phyloP scores from a whole-genome alignment of 176 grass and related monocot genomes.

The Melocanna baccifera region DNA sequence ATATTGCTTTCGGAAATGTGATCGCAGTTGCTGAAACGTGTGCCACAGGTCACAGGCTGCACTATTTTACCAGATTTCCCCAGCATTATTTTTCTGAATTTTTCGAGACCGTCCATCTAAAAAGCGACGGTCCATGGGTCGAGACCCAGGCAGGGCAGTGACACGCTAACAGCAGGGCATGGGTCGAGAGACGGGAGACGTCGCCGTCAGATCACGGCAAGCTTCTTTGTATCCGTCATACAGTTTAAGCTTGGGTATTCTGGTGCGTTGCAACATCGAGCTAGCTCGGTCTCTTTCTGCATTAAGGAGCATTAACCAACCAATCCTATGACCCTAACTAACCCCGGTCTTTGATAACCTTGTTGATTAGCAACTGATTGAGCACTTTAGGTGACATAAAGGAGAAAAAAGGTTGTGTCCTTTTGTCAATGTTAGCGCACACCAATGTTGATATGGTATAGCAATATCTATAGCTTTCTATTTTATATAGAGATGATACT shows the following conservation, averaged over 20 bases:
- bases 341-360: slow-evolving; percentile 17
- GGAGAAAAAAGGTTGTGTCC: neutral
- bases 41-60: neutral
- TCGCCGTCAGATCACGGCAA: slow-evolving; percentile 16
- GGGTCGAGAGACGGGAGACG: neutral
- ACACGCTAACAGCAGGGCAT: neutral
- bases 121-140: no score
- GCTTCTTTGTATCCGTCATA: neutral
- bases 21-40: neutral
- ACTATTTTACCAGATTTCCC: neutral
- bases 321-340: slow-evolving; percentile 9
- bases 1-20: neutral
- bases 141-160: no score
- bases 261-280: slow-evolving; percentile 15
- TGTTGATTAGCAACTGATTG: neutral
- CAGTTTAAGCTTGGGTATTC: neutral
- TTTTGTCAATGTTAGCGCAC: neutral
- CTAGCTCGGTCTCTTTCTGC: slow-evolving; percentile 2
- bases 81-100: neutral
- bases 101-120: neutral
- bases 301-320: slow-evolving; percentile 28
- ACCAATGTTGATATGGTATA: no score
- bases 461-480: no score
- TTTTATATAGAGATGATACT: no score
- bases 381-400: neutral